phyloP scores from a whole-genome alignment of 1,284 basidiomycete genomes.

The Ganoderma sinense region DNA sequence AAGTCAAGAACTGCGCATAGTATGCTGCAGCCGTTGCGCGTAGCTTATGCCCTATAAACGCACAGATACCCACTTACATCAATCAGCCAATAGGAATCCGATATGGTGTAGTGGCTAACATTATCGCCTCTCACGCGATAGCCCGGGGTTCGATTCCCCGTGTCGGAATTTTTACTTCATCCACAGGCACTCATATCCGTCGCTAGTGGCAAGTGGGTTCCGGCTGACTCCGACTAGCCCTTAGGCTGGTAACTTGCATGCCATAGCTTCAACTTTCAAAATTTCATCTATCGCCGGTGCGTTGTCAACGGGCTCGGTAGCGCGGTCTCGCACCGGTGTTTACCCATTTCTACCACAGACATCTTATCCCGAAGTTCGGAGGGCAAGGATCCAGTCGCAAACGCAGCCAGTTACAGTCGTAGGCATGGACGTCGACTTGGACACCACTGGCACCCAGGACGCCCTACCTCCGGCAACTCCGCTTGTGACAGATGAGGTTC shows the following conservation, averaged over 20 bases:
- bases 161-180: not conserved
- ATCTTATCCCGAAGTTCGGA: not conserved
- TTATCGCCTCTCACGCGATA: conserved; percentile 3
- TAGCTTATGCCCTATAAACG: too few species aligned
- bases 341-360: not conserved
- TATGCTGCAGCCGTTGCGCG: too few species aligned
- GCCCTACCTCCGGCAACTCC: not conserved
- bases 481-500: not conserved
- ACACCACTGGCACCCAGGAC: not conserved
- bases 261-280: too few species aligned
- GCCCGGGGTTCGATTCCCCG: conserved; percentile 1
- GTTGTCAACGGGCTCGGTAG: not conserved
- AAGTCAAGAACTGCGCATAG: not conserved
- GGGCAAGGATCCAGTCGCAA: too few species aligned
- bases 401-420: too few species aligned
- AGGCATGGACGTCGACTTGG: not conserved
- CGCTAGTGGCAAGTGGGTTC: too few species aligned
- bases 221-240: too few species aligned
- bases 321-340: not conserved
- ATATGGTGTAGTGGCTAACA: conserved; percentile 3
- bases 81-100: not conserved
- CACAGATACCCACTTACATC: not conserved
- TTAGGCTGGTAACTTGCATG: too few species aligned
- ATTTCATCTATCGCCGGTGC: not conserved
- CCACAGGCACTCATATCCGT: not conserved